Evolutionary conservation across 2,329 filamentous ascomycete genomes (phyloP), one percentile per base, ranked within the genome.

Genomic region (Trichophyton mentagrophytes): DNA sequence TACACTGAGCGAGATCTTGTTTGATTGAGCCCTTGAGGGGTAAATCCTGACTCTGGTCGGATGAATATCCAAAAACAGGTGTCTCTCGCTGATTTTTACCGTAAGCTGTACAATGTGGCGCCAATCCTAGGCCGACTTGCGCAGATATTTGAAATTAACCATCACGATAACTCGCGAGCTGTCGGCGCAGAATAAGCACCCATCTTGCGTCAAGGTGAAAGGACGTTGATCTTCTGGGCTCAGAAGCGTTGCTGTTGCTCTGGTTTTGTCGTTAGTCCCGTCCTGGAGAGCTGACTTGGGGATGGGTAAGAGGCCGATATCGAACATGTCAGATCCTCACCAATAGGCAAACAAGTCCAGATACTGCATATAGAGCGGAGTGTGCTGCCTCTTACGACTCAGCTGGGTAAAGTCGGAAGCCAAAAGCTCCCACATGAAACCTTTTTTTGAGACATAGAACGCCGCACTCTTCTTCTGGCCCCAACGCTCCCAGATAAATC

Each of bases 81-180:
- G 33, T 13, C 30, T 36, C 30, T 36, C 51, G 51, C 51, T 55
- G 51, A 55, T 36, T 17, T 55, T 55, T 55, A 55, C 51, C 30
- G 1, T 36, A 55, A 55, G 51, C n/a, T 55, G 51, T 55, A 55
- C 33, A 55, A 20, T 55, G 51, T 55, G 51, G 51, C 51, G 51
- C 27, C 51, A 55, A 55, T 55, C 51, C 51, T 20, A 55, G 51
- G 51, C 51, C 30, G 7, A 36, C 46, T 33, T 55, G 51, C 4
- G n/a, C 25, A 38, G 51, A 36, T 36, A 55, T 17, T 17, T 36
- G 51, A 55, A 55, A 55, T 55, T 55, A 55, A 55, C 30, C 33
- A 5, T n/a, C 22, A 30, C 51, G 51, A n/a, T 20, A 36, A 55
- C 51, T 36, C 15, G 51, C n/a, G 27, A 55, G 27, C 25, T 27